Evolutionary conservation across 2,329 filamentous ascomycete genomes (phyloP).

Genomic region (Fusarium mundagurra): DNA sequence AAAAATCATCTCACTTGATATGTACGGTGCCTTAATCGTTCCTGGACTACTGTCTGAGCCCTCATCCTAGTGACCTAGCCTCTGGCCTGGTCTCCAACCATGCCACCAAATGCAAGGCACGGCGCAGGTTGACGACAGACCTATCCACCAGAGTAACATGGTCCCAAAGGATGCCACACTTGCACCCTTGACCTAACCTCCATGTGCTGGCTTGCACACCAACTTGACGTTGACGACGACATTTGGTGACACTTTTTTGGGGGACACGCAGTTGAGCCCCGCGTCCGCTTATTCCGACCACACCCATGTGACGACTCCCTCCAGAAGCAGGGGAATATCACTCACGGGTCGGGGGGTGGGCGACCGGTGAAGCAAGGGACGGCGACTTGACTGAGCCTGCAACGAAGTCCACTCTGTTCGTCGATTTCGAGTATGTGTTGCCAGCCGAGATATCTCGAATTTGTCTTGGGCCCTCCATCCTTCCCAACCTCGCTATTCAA

Average conservation of each 20-base stretch:
- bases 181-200: conserved; percentile 20
- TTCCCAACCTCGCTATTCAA: conserved; percentile 19
- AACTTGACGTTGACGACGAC: conserved; percentile 29
- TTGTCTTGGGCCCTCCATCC: neutral
- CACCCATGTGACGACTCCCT: conserved; percentile 42
- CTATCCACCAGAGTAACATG: conserved; percentile 32
- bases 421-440: neutral
- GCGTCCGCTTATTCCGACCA: conserved; percentile 36
- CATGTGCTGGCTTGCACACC: conserved; percentile 27
- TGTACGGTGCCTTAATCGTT: conserved; percentile 35
- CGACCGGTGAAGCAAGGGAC: conserved; percentile 42
- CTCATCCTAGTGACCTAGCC: conserved; percentile 34
- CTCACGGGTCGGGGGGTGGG: conserved; percentile 20
- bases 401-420: neutral
- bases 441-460: neutral
- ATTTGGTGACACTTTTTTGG: conserved; percentile 23
- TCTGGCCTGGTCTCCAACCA: conserved; percentile 39
- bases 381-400: conserved; percentile 24
- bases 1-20: conserved; percentile 10
- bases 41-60: conserved; percentile 36
- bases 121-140: conserved; percentile 43
- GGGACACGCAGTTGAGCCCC: conserved; percentile 29
- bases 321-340: conserved; percentile 30
- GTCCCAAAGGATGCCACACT: conserved; percentile 25
- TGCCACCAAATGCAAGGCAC: conserved; percentile 46